phyloP scores from a whole-genome alignment of 2,329 filamentous ascomycete genomes.

The Intubia oerlemansii region DNA sequence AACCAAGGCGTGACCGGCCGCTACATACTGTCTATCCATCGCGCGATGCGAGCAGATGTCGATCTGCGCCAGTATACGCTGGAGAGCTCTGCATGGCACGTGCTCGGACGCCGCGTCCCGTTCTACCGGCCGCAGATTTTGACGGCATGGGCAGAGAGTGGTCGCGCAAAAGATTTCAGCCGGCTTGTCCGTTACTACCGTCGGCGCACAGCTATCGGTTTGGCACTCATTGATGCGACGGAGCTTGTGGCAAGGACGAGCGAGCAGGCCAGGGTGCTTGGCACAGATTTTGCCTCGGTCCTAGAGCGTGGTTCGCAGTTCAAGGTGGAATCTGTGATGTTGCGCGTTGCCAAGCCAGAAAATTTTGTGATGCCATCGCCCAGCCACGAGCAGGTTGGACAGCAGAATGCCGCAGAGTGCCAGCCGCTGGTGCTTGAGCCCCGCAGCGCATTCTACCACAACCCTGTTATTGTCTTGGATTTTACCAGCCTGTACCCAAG shows the following conservation, averaged over 20 bases:
- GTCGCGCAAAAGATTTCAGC: constrained; percentile 43
- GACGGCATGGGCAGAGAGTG: constrained; percentile 61
- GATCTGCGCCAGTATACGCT: constrained; percentile 87
- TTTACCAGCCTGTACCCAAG: constrained; percentile 94
- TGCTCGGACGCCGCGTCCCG: constrained; percentile 71
- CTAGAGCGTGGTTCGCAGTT: constrained; percentile 91
- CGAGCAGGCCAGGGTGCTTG: constrained; percentile 80
- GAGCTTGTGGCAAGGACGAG: constrained; percentile 77
- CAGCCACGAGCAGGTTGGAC: constrained; percentile 74
- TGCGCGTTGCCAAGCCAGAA: constrained; percentile 91
- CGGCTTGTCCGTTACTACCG: constrained; percentile 65
- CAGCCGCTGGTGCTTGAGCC: constrained; percentile 94
- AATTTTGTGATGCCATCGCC: constrained; percentile 83
- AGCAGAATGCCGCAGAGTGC: constrained; percentile 87
- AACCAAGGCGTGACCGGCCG: constrained; percentile 74
- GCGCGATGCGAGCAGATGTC: constrained; percentile 83
- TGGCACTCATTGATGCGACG: constrained; percentile 82
- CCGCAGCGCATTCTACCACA: constrained; percentile 81
- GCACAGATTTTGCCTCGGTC: constrained; percentile 92
- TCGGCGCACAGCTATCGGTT: constrained; percentile 53
- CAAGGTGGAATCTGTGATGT: constrained; percentile 98
- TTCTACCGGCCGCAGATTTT: constrained; percentile 66
- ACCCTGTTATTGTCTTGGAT: constrained; percentile 75
- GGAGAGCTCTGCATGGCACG: constrained; percentile 86
- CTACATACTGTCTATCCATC: constrained; percentile 94